Evolutionary conservation across 192 early-diverging fungal genomes (phyloP), one percentile per base, ranked within the genome.

Genomic region (Linnemannia elongata): DNA sequence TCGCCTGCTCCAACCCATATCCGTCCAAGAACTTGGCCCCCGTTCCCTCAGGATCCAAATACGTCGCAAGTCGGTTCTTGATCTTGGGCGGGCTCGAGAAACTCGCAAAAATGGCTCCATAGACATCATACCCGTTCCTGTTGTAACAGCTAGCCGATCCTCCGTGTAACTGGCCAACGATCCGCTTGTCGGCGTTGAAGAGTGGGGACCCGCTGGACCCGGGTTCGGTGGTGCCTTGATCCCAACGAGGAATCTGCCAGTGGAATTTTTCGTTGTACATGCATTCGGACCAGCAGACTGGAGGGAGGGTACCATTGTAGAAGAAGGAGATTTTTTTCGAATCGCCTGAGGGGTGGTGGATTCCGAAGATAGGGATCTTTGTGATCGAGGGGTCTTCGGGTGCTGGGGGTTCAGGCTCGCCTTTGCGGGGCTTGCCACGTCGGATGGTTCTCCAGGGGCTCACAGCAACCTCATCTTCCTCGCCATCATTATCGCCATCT

Each of bases 271-370:
- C 36, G 8, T 80, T 35, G 1, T 33, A 27, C 4, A 10, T 73
- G 42, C 90, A 91, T 55, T 91, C 90, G 7, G 72, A 60, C 90
- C 90, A 91, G 41, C 90, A 91, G 2, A 82, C 55, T 39, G 63
- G 69, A 0, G 75, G 70, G 38, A 91, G 79, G 0, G 83, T 54
- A 18, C 90, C 90, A 57, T 88, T 85, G 68, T 78, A 89, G 70
- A 78, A 87, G 68, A 88, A 82, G 17, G 90, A 91, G 1, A 91
- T 86, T 41, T 91, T 91, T 69, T 91, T 91, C 15, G 88, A 77
- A 38, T 91, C 90, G 0, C 90, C 90, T 4, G 81, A 88, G 38
- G 90, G 90, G 73, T 91, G 90, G 47, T 91, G 90, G 57, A 91
- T 91, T 3, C 86, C 86, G 0, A 91, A 83, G 45, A 88, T 72